Evolutionary conservation across 176 grass and related monocot species (phyloP).

Genomic region (Puya raimondii): DNA sequence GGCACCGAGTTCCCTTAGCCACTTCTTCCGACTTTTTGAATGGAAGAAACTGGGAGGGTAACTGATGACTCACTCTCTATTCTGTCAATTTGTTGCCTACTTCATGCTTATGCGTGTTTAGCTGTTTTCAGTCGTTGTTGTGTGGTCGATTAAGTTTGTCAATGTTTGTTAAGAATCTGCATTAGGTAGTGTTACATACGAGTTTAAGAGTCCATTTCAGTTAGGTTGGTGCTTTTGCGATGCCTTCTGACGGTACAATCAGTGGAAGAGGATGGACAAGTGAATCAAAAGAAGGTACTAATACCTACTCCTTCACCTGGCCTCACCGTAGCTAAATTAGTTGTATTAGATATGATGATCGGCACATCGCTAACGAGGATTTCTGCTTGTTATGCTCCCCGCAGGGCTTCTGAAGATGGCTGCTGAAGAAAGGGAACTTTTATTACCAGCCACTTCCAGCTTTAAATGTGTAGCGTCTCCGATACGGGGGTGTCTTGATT

Average conservation of each 20-base stretch:
- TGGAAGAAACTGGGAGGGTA: constrained; percentile 43
- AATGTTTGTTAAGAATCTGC: neutral
- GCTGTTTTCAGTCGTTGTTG: neutral
- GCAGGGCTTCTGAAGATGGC: neutral
- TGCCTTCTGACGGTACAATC: neutral
- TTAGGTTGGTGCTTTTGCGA: neutral
- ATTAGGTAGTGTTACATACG: neutral
- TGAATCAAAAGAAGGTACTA: too few species aligned
- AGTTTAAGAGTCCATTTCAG: neutral
- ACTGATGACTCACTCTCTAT: neutral
- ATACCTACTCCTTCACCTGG: neutral
- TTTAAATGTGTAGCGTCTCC: neutral
- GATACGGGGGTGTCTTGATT: neutral
- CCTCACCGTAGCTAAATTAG: too few species aligned
- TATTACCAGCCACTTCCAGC: neutral
- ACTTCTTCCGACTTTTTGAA: constrained; percentile 77
- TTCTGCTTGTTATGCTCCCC: neutral
- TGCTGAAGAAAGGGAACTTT: neutral
- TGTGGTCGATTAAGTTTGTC: neutral
- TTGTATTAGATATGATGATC: neutral
- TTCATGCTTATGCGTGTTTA: neutral
- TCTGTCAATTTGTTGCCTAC: neutral
- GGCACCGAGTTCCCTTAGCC: constrained; percentile 20
- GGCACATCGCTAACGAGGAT: neutral
- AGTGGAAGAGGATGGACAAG: neutral